These are phyloP conservation scores for Fraxinus velutina DNA, from an alignment of 305 asterid species.

Conservation along the genomic window DNA sequence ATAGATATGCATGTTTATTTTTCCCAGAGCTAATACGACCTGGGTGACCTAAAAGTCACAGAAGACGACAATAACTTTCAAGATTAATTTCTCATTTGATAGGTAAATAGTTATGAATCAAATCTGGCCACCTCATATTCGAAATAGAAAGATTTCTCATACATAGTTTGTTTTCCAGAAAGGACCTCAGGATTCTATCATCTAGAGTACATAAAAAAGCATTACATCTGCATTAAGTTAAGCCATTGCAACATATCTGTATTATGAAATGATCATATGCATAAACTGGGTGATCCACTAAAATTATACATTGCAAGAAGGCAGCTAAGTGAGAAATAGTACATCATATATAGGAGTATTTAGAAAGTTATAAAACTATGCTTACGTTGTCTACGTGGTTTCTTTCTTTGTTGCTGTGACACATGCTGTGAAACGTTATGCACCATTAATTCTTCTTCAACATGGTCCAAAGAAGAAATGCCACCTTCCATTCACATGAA, in stretches of 20 bases:
- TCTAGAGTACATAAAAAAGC: not conserved
- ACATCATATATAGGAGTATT: not conserved
- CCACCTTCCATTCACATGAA: constrained; percentile 39
- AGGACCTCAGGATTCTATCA: not conserved
- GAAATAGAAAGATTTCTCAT: not conserved
- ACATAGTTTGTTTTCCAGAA: not conserved
- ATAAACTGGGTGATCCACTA: not conserved
- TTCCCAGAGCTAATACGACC: not conserved
- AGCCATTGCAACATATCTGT: not conserved
- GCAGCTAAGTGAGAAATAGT: constrained; percentile 10
- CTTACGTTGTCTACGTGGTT: constrained; percentile 67
- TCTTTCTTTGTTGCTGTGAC: constrained; percentile 31
- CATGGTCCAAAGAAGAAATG: constrained; percentile 32
- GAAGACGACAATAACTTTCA: not conserved
- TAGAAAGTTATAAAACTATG: constrained; percentile 8
- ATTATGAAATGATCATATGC: not conserved
- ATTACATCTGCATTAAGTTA: constrained; percentile 3
- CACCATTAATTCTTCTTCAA: constrained; percentile 27
- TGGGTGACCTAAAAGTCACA: not conserved
- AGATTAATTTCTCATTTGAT: not conserved
- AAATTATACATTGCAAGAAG: not conserved
- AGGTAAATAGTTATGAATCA: constrained; percentile 4
- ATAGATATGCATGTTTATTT: not conserved
- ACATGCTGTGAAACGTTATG: constrained; percentile 35
- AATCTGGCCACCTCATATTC: not conserved